Percentiles rank a stretch among this genome's conserved stretches.
phyloP scores from a whole-genome alignment of 2,329 filamentous ascomycete species.

The Exophiala dermatitidis region DNA sequence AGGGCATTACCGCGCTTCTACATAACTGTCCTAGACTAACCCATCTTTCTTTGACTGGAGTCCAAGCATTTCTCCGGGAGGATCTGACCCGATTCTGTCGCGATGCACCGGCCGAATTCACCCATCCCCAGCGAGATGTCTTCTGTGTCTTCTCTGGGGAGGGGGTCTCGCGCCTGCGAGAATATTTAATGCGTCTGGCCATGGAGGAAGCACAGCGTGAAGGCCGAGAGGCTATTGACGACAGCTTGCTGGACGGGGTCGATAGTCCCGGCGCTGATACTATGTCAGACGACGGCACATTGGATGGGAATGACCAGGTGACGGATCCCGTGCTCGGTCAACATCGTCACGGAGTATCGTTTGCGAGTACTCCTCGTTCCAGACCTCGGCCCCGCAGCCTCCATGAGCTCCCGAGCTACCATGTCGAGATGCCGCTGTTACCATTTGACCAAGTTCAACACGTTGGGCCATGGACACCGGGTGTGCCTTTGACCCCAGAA shows the following conservation, averaged over 20 bases:
- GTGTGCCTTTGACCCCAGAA: conserved; percentile 16
- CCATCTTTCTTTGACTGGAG: conserved; percentile 88
- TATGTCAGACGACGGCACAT: conserved; percentile 27
- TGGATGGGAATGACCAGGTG: conserved; percentile 26
- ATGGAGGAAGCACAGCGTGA: conserved; percentile 25
- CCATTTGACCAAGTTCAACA: conserved; percentile 23
- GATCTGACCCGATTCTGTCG: conserved; percentile 82
- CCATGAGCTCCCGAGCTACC: conserved; percentile 25
- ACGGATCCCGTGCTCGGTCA: conserved; percentile 22
- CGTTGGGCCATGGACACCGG: conserved; percentile 25
- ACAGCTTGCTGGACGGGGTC: conserved; percentile 24
- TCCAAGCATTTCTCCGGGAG: conserved; percentile 78
- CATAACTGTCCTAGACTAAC: conserved; percentile 89
- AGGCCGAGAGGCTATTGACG: conserved; percentile 24
- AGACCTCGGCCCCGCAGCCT: conserved; percentile 24
- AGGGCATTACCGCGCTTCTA: conserved; percentile 85
- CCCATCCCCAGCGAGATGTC: conserved; percentile 85
- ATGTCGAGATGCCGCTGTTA: conserved; percentile 26
- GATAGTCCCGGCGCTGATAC: conserved; percentile 27
- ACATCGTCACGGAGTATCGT: conserved; percentile 18
- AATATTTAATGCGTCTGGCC: conserved; percentile 58
- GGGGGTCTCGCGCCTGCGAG: conserved; percentile 69
- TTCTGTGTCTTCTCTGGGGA: conserved; percentile 96
- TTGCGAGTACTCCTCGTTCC: conserved; percentile 15
- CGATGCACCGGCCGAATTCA: conserved; percentile 83